These are phyloP conservation scores for Magnolia changhungtana DNA, from an alignment of 164 flowering plant genomes.

Conservation along the genomic window DNA sequence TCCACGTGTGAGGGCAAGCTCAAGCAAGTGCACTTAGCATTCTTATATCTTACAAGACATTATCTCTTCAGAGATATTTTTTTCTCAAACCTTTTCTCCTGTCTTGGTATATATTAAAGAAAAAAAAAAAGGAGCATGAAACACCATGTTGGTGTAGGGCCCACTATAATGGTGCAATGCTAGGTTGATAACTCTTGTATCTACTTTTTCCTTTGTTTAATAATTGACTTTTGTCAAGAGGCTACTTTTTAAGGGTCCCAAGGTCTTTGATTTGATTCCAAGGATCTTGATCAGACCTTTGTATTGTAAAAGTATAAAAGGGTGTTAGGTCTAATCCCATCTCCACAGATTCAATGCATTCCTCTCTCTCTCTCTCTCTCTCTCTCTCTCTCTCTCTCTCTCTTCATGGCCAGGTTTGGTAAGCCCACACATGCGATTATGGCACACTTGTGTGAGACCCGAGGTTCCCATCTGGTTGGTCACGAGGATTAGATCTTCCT, in stretches of 20 bases:
- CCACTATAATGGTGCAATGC: constrained; percentile 17
- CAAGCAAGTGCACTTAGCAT: not conserved
- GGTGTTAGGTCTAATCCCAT: constrained; percentile 25
- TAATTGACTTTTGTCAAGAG: constrained; percentile 11
- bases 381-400: not conserved
- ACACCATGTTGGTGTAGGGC: constrained; percentile 4
- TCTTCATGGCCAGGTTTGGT: not conserved
- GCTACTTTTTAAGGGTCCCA: constrained; percentile 11
- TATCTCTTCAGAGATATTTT: not conserved
- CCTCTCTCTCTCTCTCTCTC: constrained; percentile 1
- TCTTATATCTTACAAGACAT: not conserved
- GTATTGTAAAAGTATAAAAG: not conserved
- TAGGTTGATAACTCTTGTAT: not conserved
- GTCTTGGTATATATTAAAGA: constrained; percentile 12
- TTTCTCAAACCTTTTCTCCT: constrained; percentile 1
- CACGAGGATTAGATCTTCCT: not conserved
- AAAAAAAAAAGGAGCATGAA: not conserved
- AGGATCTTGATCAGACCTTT: constrained; percentile 6
- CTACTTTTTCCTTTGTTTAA: constrained; percentile 1
- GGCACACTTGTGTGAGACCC: not conserved
- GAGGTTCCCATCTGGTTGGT: not conserved
- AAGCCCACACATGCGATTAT: not conserved
- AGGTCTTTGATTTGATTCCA: constrained; percentile 17
- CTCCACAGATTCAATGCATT: constrained; percentile 26
- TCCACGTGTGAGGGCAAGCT: not conserved